phyloP scores from a whole-genome alignment of 1,284 basidiomycete genomes.

The Cutaneotrichosporon sp. region DNA sequence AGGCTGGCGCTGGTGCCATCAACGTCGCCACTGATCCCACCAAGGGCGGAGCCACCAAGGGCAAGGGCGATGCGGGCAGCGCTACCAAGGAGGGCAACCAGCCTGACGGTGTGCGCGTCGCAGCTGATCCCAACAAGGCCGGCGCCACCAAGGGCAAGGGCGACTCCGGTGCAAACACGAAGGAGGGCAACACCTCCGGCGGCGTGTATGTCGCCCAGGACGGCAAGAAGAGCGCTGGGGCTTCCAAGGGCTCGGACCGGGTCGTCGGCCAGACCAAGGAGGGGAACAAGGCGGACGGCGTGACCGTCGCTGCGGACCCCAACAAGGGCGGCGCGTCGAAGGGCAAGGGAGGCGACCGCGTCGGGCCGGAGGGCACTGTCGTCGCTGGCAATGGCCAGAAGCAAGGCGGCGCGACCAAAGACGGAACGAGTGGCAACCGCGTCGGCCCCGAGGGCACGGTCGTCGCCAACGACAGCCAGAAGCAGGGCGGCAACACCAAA shows the following conservation, averaged over 20 bases:
- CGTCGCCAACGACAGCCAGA: background rate
- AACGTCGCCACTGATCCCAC: no score
- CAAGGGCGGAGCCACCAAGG: no score
- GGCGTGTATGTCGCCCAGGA: background rate
- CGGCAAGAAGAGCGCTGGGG: background rate
- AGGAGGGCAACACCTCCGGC: background rate
- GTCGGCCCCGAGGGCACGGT: background rate
- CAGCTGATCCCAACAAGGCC: background rate
- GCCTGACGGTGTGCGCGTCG: background rate
- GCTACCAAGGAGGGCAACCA: background rate
- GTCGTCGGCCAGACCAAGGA: background rate
- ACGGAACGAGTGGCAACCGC: background rate
- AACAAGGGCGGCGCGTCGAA: background rate
- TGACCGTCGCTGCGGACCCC: background rate
- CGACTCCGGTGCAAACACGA: background rate
- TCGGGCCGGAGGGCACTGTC: no score
- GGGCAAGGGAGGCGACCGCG: no score
- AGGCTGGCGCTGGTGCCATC: no score
- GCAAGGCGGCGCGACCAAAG: background rate
- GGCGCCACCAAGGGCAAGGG: background rate
- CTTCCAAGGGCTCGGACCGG: no score
- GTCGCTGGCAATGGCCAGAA: no score
- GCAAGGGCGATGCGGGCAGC: no score
- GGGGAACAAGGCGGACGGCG: background rate
- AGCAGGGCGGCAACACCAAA: background rate